Percentiles rank a stretch among this genome's conserved stretches.
Conservation (phyloP, 345 rosid species). For the Conringia planisiliqua region DNA sequence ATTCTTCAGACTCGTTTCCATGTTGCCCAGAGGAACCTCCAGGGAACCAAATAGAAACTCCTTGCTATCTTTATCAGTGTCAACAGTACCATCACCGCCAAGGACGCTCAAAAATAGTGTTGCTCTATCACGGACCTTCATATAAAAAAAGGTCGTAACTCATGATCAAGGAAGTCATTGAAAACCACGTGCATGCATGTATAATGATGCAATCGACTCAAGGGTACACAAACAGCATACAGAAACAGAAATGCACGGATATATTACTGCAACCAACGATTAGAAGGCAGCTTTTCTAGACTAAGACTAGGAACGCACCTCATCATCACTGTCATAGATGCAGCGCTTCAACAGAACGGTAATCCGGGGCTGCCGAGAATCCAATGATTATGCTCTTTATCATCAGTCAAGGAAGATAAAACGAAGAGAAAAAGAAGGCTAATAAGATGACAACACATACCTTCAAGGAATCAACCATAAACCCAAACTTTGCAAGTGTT, state of each 20-base stretch:
- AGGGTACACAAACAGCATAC: background rate
- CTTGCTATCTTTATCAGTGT: constrained; percentile 58
- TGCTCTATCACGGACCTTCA: constrained; percentile 97
- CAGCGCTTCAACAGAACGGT: constrained; percentile 88
- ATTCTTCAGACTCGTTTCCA: constrained; percentile 87
- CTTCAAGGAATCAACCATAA: constrained; percentile 86
- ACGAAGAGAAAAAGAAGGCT: background rate
- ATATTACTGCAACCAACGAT: background rate
- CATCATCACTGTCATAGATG: constrained; percentile 92
- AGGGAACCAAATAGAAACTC: constrained; percentile 79
- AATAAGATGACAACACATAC: constrained; percentile 42
- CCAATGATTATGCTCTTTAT: background rate
- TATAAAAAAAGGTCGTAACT: constrained; percentile 4
- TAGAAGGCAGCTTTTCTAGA: background rate
- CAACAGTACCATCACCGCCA: constrained; percentile 62
- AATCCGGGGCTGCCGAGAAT: constrained; percentile 68
- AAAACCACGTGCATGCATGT: constrained; percentile 7
- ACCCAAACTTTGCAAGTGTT: constrained; percentile 95
- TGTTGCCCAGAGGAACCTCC: constrained; percentile 76
- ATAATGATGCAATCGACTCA: constrained; percentile 4
- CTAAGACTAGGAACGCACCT: constrained; percentile 48
- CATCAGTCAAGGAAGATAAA: constrained; percentile 3
- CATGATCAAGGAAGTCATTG: background rate
- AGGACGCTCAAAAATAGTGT: constrained; percentile 82
- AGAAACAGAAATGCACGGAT: background rate